Evolutionary conservation across 352 stramenopile genomes (phyloP).

Genomic region (Globisporangium ultimum): DNA sequence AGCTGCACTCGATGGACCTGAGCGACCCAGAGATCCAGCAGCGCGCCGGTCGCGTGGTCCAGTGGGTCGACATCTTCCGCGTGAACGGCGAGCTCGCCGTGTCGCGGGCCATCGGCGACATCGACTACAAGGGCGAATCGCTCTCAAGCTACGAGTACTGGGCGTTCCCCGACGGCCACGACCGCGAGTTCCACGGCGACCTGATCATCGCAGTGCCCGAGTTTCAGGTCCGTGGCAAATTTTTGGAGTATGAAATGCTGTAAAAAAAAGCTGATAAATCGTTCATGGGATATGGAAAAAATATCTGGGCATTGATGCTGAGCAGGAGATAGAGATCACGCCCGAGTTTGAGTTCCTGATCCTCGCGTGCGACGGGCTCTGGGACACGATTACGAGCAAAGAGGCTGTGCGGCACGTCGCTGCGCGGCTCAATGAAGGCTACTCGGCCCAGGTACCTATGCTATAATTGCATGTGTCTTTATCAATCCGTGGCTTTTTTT

Average conservation of each 20-base stretch:
- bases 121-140: conserved; percentile 86
- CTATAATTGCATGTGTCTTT: no score
- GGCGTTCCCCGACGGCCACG: conserved; percentile 80
- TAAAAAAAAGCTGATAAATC: no score
- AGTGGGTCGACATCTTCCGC: conserved; percentile 83
- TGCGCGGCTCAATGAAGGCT: conserved; percentile 64
- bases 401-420: conserved; percentile 86
- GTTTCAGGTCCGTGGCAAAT: conserved; percentile 42
- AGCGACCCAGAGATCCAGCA: conserved; percentile 84
- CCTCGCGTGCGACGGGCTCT: conserved; percentile 90
- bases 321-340: conserved; percentile 84
- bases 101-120: conserved; percentile 89
- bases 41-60: conserved; percentile 74
- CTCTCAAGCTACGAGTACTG: conserved; percentile 80
- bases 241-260: no score
- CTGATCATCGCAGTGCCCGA: conserved; percentile 85
- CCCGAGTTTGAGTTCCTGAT: conserved; percentile 91
- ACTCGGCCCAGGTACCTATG: conserved; percentile 67
- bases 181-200: conserved; percentile 77
- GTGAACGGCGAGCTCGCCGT: conserved; percentile 93
- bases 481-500: neutral
- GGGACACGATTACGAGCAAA: conserved; percentile 92
- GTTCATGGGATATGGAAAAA: no score
- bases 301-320: no score
- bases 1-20: conserved; percentile 87